phyloP scores from a whole-genome alignment of 2,329 filamentous ascomycete species.

The Fusarium sp. region DNA sequence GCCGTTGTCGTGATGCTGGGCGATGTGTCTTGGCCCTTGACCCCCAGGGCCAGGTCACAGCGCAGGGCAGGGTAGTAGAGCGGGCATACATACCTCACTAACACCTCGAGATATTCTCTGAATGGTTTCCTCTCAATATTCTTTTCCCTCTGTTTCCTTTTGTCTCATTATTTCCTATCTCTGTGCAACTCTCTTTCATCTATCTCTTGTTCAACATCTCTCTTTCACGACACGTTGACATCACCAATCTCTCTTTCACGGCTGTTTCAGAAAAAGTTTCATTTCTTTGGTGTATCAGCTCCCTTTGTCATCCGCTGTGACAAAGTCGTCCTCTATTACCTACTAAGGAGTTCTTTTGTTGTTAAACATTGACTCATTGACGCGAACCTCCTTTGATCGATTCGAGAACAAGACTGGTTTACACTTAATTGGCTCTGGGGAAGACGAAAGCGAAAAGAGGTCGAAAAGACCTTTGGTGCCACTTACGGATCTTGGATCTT shows the following conservation, averaged over 20 bases:
- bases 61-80: background rate
- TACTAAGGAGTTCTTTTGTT: background rate
- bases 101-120: constrained; percentile 7
- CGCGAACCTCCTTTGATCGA: constrained; percentile 24
- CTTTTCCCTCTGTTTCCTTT: constrained; percentile 16
- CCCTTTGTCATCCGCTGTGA: constrained; percentile 18
- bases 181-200: constrained; percentile 1
- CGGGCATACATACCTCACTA: background rate
- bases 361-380: constrained; percentile 26
- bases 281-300: constrained; percentile 15
- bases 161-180: constrained; percentile 24
- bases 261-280: constrained; percentile 13
- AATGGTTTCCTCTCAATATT: background rate
- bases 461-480: constrained; percentile 1
- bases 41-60: background rate
- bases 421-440: constrained; percentile 27
- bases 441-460: background rate
- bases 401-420: constrained; percentile 5
- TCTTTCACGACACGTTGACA: constrained; percentile 11
- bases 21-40: background rate
- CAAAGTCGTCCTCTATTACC: constrained; percentile 22
- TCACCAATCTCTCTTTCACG: constrained; percentile 18
- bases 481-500: constrained; percentile 9
- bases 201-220: constrained; percentile 20
- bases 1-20: constrained; percentile 13